Evolutionary conservation across 2,329 filamentous ascomycete genomes (phyloP).

Genomic region (Curvularia sp.): DNA sequence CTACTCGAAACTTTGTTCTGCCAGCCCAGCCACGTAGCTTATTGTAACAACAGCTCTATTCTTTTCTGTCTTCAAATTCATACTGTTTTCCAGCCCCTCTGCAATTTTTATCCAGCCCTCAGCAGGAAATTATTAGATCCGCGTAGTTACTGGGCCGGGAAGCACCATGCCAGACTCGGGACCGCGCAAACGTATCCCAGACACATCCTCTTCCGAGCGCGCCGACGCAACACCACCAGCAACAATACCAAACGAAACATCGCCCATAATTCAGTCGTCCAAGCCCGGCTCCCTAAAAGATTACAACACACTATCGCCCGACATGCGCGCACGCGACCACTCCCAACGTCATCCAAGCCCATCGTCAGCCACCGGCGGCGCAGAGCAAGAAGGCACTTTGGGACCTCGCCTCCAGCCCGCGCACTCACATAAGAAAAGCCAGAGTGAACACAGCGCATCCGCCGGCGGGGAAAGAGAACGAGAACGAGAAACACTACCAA

Average conservation of each 20-base stretch:
- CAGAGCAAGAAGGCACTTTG: conserved; percentile 8
- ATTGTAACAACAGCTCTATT: background rate
- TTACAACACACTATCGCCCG: conserved; percentile 36
- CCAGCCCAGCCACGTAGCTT: background rate
- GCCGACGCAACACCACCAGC: conserved; percentile 5
- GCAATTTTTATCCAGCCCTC: background rate
- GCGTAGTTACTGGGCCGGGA: background rate
- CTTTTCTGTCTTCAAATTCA: background rate
- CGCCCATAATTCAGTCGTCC: conserved; percentile 32
- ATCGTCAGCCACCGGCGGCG: background rate
- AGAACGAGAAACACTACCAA: background rate
- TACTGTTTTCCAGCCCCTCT: background rate
- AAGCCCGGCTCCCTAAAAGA: conserved; percentile 11
- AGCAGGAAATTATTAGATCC: background rate
- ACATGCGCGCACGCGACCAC: conserved; percentile 9
- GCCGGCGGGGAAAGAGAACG: background rate
- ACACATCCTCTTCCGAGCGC: conserved; percentile 6
- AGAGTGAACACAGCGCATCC: background rate
- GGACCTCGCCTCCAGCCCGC: background rate
- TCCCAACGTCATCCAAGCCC: background rate
- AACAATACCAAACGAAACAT: conserved; percentile 41
- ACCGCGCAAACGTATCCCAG: conserved; percentile 24
- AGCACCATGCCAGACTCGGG: conserved; percentile 8
- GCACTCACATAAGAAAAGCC: conserved; percentile 1
- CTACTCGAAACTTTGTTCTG: background rate